Base-by-base conservation (phyloP, 73 alveolate genomes). In the Tetrahymena borealis region DNA sequence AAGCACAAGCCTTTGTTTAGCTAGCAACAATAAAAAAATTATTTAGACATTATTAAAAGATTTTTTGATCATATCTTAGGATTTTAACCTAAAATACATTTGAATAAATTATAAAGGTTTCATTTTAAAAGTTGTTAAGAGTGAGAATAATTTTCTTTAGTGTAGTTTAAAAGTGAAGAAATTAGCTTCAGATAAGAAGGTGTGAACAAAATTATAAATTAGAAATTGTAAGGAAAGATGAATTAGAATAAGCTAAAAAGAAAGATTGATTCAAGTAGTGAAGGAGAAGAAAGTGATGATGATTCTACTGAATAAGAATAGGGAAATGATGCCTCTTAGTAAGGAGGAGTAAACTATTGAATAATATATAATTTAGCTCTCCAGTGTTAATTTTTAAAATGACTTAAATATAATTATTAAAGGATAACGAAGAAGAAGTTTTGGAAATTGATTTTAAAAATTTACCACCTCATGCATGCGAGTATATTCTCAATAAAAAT, bases 381-480 rank as follows among this genome's bases (percentile, higher is more conserved):
- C n/a, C n/a, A n/a, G n/a, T n/a, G n/a, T n/a, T n/a, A n/a, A n/a
- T n/a, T 20, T 60, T 60, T 60, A 1, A 60, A 60, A 60, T n/a
- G n/a, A n/a, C n/a, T n/a, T n/a, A n/a, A n/a, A n/a, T n/a, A n/a
- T n/a, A n/a, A n/a, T n/a, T n/a, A n/a, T n/a, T n/a, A 60, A 60
- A 60, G 85, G 85, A 60, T 24, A 60, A 60, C 28, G 85, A 60
- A 60, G 85, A 60, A 6, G 85, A 79, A 79, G 77, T 18, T 32
- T 79, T n/a, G 20, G 91, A 79, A 0, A 38, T 36, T 79, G 91
- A 38, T 79, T 33, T 36, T 38, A 79, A 36, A 6, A 33, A 33
- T 36, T 36, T 79, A 16, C 91, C 91, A 4, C 28, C 33, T 24
- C 91, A 79, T 11, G 91, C 91, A 79, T 79, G 91, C 91, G 91